phyloP scores from a whole-genome alignment of 2,329 filamentous ascomycete genomes.

The Paecilomyces dactylethromorphus region DNA sequence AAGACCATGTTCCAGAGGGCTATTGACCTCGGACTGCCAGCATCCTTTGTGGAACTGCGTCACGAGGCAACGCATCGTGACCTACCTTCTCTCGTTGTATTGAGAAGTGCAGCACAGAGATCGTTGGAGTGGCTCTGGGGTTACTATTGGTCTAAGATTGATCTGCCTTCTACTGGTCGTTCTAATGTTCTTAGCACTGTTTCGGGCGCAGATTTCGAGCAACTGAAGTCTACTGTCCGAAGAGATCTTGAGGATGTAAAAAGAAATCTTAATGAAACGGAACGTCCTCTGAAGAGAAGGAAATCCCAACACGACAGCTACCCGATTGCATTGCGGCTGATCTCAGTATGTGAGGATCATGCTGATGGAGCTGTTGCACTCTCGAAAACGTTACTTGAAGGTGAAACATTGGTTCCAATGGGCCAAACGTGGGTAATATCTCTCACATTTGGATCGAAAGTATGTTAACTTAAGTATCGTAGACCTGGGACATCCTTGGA shows the following conservation, averaged over 20 bases:
- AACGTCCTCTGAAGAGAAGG: constrained; percentile 21
- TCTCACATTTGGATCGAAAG: background rate
- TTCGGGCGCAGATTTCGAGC: constrained; percentile 4
- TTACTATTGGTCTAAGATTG: constrained; percentile 68
- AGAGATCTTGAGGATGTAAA: constrained; percentile 12
- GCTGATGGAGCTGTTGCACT: constrained; percentile 13
- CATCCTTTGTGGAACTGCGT: constrained; percentile 78
- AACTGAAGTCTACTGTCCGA: constrained; percentile 12
- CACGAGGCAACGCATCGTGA: constrained; percentile 90
- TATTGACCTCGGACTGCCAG: constrained; percentile 37
- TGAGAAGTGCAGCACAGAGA: constrained; percentile 62
- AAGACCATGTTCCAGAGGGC: constrained; percentile 41
- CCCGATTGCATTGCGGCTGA: constrained; percentile 15
- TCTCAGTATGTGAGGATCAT: constrained; percentile 20
- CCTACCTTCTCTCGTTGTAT: constrained; percentile 66
- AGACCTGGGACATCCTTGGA: constrained; percentile 23
- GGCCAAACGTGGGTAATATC: constrained; percentile 20
- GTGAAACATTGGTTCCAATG: constrained; percentile 16
- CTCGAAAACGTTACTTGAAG: constrained; percentile 20
- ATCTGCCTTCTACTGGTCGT: constrained; percentile 16
- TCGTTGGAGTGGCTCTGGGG: constrained; percentile 82
- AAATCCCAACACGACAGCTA: constrained; percentile 16
- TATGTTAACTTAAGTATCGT: constrained; percentile 1
- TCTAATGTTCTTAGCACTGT: constrained; percentile 2
- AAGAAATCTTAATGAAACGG: constrained; percentile 4